These are phyloP conservation scores for Fraxinus dipetala DNA, from an alignment of 305 asterid genomes.

Conservation along the genomic window DNA sequence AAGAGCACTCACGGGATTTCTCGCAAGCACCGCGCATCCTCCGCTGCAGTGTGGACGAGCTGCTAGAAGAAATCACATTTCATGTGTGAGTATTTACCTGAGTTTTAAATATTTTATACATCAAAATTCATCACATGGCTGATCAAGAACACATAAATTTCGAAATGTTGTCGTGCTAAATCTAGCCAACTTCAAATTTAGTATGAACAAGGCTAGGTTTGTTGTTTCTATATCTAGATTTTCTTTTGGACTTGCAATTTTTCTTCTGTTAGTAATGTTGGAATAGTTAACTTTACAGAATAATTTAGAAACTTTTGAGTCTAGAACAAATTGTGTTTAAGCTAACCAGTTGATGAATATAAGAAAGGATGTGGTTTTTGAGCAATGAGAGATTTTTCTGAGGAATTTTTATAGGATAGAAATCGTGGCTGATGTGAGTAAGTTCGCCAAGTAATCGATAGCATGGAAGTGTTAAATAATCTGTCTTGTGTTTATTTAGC, in stretches of 20 bases:
- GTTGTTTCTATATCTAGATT: conserved; percentile 5
- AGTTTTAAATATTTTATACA: background rate
- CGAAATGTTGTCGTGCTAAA: background rate
- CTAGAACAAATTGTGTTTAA: background rate
- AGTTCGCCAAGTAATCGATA: background rate
- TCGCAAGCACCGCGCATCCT: conserved; percentile 79
- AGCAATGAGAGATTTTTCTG: background rate
- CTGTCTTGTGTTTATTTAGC: background rate
- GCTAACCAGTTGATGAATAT: background rate
- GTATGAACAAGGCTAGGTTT: background rate
- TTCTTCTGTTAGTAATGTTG: background rate
- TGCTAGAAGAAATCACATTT: conserved; percentile 39
- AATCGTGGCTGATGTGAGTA: background rate
- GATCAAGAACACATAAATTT: background rate
- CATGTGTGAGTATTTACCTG: conserved; percentile 46
- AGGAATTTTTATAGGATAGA: background rate
- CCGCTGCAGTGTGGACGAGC: conserved; percentile 41
- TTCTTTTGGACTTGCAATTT: background rate
- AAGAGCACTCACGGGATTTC: conserved; percentile 71
- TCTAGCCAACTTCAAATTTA: background rate
- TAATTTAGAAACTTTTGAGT: background rate
- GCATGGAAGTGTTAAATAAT: background rate
- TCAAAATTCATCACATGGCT: background rate
- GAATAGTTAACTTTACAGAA: background rate
- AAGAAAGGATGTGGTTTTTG: background rate